phyloP scores from a whole-genome alignment of 345 rosid genomes.

The Eutrema heterophyllum region DNA sequence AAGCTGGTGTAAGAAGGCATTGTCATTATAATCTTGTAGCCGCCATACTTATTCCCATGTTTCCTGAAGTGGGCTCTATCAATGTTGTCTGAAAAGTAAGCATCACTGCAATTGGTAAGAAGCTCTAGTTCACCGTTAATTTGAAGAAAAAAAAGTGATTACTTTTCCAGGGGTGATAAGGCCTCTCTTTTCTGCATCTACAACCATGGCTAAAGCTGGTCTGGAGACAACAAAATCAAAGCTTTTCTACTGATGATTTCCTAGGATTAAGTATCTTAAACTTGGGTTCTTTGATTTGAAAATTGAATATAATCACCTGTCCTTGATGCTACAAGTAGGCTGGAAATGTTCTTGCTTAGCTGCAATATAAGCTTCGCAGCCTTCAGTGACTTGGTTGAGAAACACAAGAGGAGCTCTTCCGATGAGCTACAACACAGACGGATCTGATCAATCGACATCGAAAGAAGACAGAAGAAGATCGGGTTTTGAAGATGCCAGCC shows the following conservation, averaged over 20 bases:
- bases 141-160: no score
- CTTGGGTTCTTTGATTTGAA: not conserved
- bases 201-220: slow-evolving; percentile 80
- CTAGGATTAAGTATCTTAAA: not conserved
- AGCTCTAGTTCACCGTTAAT: no score
- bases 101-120: no score
- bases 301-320: slow-evolving; percentile 46
- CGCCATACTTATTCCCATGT: no score
- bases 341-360: slow-evolving; percentile 94
- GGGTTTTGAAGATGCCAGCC: not conserved
- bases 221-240: slow-evolving; percentile 34
- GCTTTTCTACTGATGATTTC: not conserved
- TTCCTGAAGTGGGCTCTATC: no score
- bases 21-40: no score
- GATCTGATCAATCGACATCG: not conserved
- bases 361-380: slow-evolving; percentile 84
- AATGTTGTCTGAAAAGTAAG: no score
- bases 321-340: slow-evolving; percentile 89
- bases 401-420: slow-evolving; percentile 81
- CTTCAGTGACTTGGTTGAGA: slow-evolving; percentile 83
- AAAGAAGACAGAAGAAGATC: not conserved
- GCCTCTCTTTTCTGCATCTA: slow-evolving; percentile 91
- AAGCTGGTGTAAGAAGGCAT: no score
- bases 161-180: no score
- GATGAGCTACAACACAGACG: slow-evolving; percentile 44